Evolutionary conservation across 1,284 basidiomycete genomes (phyloP), one percentile per base, ranked within the genome.

Genomic region (Apiotrichum gamsii): DNA sequence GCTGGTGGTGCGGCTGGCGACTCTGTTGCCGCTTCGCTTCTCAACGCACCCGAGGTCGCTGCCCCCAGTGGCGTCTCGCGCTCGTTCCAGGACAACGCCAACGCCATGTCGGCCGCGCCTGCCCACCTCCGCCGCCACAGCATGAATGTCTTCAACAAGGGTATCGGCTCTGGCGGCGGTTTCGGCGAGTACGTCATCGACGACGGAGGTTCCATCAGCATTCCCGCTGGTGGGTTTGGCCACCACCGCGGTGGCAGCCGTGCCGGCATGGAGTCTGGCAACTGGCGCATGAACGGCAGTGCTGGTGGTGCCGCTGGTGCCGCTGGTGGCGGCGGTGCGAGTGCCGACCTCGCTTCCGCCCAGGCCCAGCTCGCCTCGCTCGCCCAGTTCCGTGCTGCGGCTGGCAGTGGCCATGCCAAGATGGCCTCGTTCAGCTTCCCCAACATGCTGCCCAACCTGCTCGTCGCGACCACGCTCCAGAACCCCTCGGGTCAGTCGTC

Each of bases 351-450:
- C 24, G 90, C 89, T 3, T 87, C 90, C 63, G 90, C 90, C n/a
- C 71, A 72, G 69, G 90, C 91, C 10, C 95, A 99, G 70, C 78
- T 99, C 5, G 88, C 91, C 62, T 94, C 93, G 61, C 78, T 98
- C 39, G 90, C 95, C 65, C 91, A 96, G 65, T 98, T 97, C 79
- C 86, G 95, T 58, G 90, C 90, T 29, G 90, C 90, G 3, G 86
- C 90, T 13, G 91, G 90, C 45, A 88, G 89, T 14, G 90, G 95
- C 56, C 94, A 97, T 71, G 83, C 89, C 64, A 94, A 95, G 77
- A 91, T 94, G 80, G 82, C 90, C 13, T 98, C 95, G 1, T 96
- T 97, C 76, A 90, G 88, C 63, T 91, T 95, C 78, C 91, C 90
- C 14, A 93, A 94, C 67, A 93, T 93, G 88, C 76, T 93, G 19